A percentile compares a stretch with the other conserved stretches of the same genome.
Evolutionary conservation across 345 rosid species (phyloP).

Genomic region (Noccaea bulbosa): DNA sequence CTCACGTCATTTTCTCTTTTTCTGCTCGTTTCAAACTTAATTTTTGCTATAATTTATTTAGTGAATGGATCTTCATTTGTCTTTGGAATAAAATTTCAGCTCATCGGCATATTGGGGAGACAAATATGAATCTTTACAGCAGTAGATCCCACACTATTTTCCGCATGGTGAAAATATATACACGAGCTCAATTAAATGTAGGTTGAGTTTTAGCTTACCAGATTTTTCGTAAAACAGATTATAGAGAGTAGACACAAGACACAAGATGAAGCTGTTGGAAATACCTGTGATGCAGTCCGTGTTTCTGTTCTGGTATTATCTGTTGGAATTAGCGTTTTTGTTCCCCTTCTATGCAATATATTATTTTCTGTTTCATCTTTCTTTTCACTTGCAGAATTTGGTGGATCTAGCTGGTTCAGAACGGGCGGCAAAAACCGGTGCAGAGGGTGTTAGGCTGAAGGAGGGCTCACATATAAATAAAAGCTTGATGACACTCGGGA

Average conservation of each 20-base stretch:
- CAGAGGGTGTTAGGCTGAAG: conserved; percentile 93
- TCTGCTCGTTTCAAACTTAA: conserved; percentile 13
- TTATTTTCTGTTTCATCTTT: conserved; percentile 12
- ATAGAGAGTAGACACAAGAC: conserved; percentile 88
- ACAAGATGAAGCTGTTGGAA: conserved; percentile 61
- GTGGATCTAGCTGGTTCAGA: conserved; percentile 99
- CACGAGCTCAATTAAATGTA: conserved; percentile 18
- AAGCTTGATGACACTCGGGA: conserved; percentile 95
- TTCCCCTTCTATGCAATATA: conserved; percentile 14
- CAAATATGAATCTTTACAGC: conserved; percentile 89
- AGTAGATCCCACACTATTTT: conserved; percentile 98
- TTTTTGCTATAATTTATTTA: conserved; percentile 11
- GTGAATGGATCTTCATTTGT: conserved; percentile 19
- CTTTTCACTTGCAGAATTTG: conserved; percentile 62
- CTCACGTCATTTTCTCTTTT: not conserved
- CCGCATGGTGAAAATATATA: conserved; percentile 71
- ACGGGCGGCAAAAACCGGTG: conserved; percentile 98
- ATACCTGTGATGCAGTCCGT: conserved; percentile 88
- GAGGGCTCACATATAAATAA: conserved; percentile 96
- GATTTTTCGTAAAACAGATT: conserved; percentile 51
- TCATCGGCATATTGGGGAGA: conserved; percentile 95
- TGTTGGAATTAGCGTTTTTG: conserved; percentile 25
- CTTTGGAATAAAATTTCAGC: conserved; percentile 57
- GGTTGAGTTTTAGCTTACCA: conserved; percentile 1
- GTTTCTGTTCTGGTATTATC: conserved; percentile 84